Evolutionary conservation across 371 early-diverging fungal species (phyloP), one percentile per base, ranked within the genome.

Genomic region (Globomyces sp.): DNA sequence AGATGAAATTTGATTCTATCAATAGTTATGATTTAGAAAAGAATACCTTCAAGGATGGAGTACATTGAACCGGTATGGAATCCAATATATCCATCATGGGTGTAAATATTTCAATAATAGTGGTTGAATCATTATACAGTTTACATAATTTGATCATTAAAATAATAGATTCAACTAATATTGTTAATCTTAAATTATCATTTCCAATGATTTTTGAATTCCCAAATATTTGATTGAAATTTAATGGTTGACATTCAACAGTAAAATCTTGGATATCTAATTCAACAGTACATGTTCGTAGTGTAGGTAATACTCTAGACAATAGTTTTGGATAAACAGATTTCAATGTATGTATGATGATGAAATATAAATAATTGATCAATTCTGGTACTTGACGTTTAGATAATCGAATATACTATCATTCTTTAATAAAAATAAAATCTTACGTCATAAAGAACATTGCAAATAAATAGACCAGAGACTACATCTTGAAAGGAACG

Each of bases 351-450:
- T 63, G 51, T 10, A 63, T 51, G 34, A 75, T 49, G 47, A 70
- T 46, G 10, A 43, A 50, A 53, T 77, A 69, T 59, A 93, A 77
- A 70, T 88, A 94, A 80, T 87, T 89, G 62, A 92, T 69, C 0
- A 78, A 86, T 75, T 95, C 96, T 1, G 97, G 96, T 1, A 92
- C 74, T 62, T 87, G 84, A n/a, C 95, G 86, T 64, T 91, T 90
- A 0, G 94, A 85, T 37, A 88, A 74, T 4, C 79, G 46, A 77
- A 92, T 90, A 60, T 81, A 89, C 86, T 89, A 74, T 34, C 24
- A 24, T 24, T 24, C 24, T 24, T 24, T 51, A 36, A 49, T 13
- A 5, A 49, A 11, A 41, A 39, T 13, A 24, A 37, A 49, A 6
- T 49, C 68, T 71, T 71, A 91, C 85, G 73, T 92, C 91, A 64